Evolutionary conservation across 345 rosid genomes (phyloP).

Genomic region (Gossypium stocksii): DNA sequence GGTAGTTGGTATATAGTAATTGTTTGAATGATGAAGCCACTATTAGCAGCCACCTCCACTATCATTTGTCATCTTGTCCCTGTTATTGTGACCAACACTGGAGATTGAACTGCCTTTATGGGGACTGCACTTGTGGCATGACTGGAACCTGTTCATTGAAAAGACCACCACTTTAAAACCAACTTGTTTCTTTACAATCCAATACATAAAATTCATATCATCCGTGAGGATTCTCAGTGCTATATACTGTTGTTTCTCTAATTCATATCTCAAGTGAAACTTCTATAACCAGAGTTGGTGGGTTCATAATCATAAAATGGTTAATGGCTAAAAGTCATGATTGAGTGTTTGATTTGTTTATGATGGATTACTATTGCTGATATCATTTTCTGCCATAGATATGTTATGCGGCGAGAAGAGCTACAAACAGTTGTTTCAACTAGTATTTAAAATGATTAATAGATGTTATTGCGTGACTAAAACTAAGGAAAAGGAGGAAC

Average conservation of each 20-base stretch:
- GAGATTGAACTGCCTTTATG: constrained; percentile 18
- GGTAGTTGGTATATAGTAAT: constrained; percentile 18
- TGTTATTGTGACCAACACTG: constrained; percentile 29
- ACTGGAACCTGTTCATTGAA: constrained; percentile 15
- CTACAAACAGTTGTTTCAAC: background rate
- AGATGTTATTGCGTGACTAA: constrained; percentile 28
- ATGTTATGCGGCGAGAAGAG: constrained; percentile 34
- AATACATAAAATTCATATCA: background rate
- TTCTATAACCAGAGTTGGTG: constrained; percentile 16
- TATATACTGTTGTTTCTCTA: background rate
- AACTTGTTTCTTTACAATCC: background rate
- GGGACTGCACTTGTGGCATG: constrained; percentile 15
- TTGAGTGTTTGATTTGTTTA: constrained; percentile 30
- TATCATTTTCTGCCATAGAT: constrained; percentile 27
- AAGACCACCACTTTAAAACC: constrained; percentile 15
- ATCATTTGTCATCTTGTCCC: constrained; percentile 47
- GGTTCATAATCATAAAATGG: constrained; percentile 20
- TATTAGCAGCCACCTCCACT: constrained; percentile 63
- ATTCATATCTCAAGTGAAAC: constrained; percentile 19
- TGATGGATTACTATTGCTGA: constrained; percentile 39
- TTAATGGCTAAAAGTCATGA: constrained; percentile 26
- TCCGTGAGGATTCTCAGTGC: background rate
- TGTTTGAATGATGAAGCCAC: constrained; percentile 41
- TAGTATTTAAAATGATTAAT: constrained; percentile 16
- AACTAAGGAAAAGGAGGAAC: constrained; percentile 17